Evolutionary conservation across 352 stramenopile genomes (phyloP), one percentile per base, ranked within the genome.

Genomic region (Phytophthora palmivora): DNA sequence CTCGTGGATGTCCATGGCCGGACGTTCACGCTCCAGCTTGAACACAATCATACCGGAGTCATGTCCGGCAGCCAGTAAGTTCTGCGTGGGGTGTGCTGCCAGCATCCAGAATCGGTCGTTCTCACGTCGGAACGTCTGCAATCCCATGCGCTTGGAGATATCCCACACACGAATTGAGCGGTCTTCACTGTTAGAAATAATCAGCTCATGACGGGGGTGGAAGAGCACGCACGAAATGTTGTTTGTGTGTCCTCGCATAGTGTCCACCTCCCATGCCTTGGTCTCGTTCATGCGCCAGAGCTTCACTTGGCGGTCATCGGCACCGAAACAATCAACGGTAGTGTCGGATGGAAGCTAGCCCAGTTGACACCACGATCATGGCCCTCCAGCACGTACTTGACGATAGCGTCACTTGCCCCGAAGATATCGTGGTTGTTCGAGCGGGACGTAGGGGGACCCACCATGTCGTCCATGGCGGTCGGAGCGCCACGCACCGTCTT

Each of bases 1-100:
- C 21, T 92, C 82, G 48, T 91, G 69, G 15, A 93, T 84, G 41
- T 95, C 86, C 75, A 98, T 98, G 12, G 98, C 96, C 0, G 97
- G 97, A 48, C 98, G 91, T 65, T 99, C 98, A 43, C 98, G 89
- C 67, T 97, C 90, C 37, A 99, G 82, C 77, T 99, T 99, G 81
- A 99, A 99, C 12, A 99, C 97, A 76, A 99, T 98, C 95, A 99
- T 99, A 70, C 98, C 98, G n/a, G 91, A 98, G 79, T 99, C 98
- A 71, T 99, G 98, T 46, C 98, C 98, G 4, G 98, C 98, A 16
- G 97, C 98, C 24, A 99, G 82, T 28, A 99, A 79, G 75, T 99
- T 99, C 73, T 99, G 96, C 43, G 88, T 91, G 26, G 93, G 89
- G 77, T 99, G 97, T 0, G 97, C 96, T 0, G 95, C 89, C 18